Evolutionary conservation across 768 basidiomycete species (phyloP).

Genomic region (Termitomyces sp.): DNA sequence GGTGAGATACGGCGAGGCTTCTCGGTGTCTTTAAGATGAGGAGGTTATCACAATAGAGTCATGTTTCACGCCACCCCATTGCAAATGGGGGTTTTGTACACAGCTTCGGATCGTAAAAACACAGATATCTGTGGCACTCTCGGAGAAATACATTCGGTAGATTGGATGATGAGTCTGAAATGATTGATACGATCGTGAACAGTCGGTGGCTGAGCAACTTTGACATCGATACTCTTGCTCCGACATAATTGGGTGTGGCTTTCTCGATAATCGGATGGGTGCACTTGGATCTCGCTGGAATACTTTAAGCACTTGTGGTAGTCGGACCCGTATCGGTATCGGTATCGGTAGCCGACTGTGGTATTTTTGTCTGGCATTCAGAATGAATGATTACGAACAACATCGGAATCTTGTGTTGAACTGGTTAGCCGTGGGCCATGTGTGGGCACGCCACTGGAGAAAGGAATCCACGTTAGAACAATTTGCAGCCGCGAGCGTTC

Average conservation of each 20-base stretch:
- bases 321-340: not conserved
- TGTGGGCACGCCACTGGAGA: not conserved
- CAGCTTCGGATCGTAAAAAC: not conserved
- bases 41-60: not conserved
- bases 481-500: too few relatives aligned
- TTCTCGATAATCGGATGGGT: not conserved
- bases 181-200: not conserved
- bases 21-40: not conserved
- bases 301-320: not conserved
- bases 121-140: not conserved
- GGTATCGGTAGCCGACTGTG: not conserved
- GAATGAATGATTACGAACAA: not conserved
- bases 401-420: not conserved
- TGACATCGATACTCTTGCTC: not conserved
- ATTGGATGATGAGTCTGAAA: not conserved
- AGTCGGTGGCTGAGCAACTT: not conserved
- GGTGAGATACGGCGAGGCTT: not conserved
- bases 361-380: not conserved
- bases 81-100: not conserved
- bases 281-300: not conserved
- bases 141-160: not conserved
- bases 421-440: not conserved
- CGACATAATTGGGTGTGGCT: not conserved
- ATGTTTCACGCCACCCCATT: too few relatives aligned
- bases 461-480: not conserved